Evolutionary conservation across 1,284 basidiomycete species (phyloP).

Genomic region (Cryptococcus amylolentus): DNA sequence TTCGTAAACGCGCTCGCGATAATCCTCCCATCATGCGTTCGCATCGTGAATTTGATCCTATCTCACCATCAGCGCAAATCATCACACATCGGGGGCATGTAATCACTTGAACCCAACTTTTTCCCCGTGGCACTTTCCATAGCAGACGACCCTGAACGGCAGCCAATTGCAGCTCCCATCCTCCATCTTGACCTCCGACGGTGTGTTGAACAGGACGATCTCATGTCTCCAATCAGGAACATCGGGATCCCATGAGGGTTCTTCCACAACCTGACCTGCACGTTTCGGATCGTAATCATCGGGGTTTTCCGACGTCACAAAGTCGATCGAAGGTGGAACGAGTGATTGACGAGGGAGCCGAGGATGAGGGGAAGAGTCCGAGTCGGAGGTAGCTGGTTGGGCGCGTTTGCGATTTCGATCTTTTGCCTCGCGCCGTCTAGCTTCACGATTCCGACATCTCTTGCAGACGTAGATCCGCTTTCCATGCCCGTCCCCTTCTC

Average conservation of each 20-base stretch:
- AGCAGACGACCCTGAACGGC: slow-evolving; percentile 95
- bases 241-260: slow-evolving; percentile 42
- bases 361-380: slow-evolving; percentile 22
- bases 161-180: slow-evolving; percentile 76
- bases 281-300: slow-evolving; percentile 40
- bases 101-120: slow-evolving; percentile 79
- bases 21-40: slow-evolving; percentile 72
- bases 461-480: slow-evolving; percentile 68
- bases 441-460: slow-evolving; percentile 79
- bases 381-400: slow-evolving; percentile 29
- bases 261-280: slow-evolving; percentile 39
- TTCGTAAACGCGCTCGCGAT: slow-evolving; percentile 80
- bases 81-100: neutral
- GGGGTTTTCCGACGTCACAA: slow-evolving; percentile 40
- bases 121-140: slow-evolving; percentile 97
- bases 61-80: neutral
- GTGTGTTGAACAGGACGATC: slow-evolving; percentile 94
- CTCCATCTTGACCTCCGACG: slow-evolving; percentile 84
- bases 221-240: slow-evolving; percentile 53
- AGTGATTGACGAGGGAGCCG: slow-evolving; percentile 9
- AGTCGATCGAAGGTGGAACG: slow-evolving; percentile 30
- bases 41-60: slow-evolving; percentile 83
- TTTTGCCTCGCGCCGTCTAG: slow-evolving; percentile 50
- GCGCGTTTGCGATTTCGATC: slow-evolving; percentile 35
- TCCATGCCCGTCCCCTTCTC: slow-evolving; percentile 26